Base-by-base conservation (phyloP, 768 basidiomycete species). In the Tulasnella sp. region DNA sequence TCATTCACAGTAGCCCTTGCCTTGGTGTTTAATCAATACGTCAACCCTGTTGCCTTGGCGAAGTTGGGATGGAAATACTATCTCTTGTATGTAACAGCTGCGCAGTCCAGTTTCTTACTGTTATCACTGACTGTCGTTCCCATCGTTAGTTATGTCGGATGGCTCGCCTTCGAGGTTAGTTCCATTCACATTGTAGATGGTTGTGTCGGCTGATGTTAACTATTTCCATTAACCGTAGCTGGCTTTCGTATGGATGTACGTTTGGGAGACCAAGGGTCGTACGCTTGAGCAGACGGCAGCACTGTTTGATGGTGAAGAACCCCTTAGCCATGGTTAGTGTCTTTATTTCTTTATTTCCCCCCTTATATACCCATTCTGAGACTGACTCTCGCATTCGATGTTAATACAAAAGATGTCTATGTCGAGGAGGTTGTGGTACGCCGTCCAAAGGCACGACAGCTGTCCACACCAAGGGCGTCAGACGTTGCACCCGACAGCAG, bases 1-100 rank as follows among this genome's bases (percentile, higher is more conserved):
- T 85, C 80, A 72, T 85, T 92, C 69, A 73, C 79, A 58, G 80
- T 88, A 68, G 86, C 86, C 9, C 64, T 85, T 56, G 79, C 88
- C 3, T 81, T 92, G 64, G 86, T 94, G 70, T 88, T 94, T 73
- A 91, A 90, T 69, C 88, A 89, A 72, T 88, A 90, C 67, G 81
- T 85, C 69, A 91, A 90, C 74, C 89, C 88, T 30, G 78, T 88
- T 68, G 87, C 86, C 30, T 74, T 89, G 42, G 76, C 76, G 3
- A 58, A 67, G 30, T 73, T 89, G 47, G 74, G 69, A 56, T 89
- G 88, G 88, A 87, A 83, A 68, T 89, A 88, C 75, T 87, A 87
- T 68, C 24, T 56, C 13, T 56, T 56, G 78, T 81, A 58, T 51
- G 78, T 72, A 4, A 34, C 8, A 11, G 21, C n/a, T 13, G 34